phyloP scores from a whole-genome alignment of 345 rosid genomes.

The Lumnitzera racemosa region DNA sequence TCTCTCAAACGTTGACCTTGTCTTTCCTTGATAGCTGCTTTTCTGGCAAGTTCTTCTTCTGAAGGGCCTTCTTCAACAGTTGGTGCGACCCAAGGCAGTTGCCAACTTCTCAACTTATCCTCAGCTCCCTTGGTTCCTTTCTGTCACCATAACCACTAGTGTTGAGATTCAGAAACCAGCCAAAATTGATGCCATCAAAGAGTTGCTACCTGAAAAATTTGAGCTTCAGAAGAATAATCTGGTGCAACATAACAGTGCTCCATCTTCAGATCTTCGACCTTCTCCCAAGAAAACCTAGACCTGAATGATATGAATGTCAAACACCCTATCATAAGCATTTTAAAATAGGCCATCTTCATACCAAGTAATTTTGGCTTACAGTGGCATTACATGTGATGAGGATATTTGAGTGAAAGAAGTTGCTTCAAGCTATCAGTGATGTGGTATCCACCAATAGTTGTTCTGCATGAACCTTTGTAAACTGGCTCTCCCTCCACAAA shows the following conservation, averaged over 20 bases:
- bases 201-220: conserved; percentile 54
- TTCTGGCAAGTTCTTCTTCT: conserved; percentile 93
- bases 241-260: conserved; percentile 85
- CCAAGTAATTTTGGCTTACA: too few relatives aligned
- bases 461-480: conserved; percentile 72
- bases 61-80: conserved; percentile 88
- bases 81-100: conserved; percentile 93
- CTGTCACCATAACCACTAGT: conserved; percentile 33
- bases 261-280: conserved; percentile 94
- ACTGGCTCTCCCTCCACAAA: conserved; percentile 80
- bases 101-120: conserved; percentile 86
- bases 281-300: conserved; percentile 83
- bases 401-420: conserved; percentile 86
- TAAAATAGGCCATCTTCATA: too few relatives aligned
- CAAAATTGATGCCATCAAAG: not conserved
- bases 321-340: too few relatives aligned
- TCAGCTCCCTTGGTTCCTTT: conserved; percentile 83
- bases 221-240: conserved; percentile 68
- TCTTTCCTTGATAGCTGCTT: conserved; percentile 86
- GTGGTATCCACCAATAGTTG: conserved; percentile 89
- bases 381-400: conserved; percentile 70
- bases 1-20: conserved; percentile 94
- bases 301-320: conserved; percentile 26
- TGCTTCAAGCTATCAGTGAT: conserved; percentile 88
- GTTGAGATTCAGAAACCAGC: conserved; percentile 5